These are phyloP conservation scores for Ustilago bromivora DNA, from an alignment of 1,284 basidiomycete species.

Conservation along the genomic window DNA sequence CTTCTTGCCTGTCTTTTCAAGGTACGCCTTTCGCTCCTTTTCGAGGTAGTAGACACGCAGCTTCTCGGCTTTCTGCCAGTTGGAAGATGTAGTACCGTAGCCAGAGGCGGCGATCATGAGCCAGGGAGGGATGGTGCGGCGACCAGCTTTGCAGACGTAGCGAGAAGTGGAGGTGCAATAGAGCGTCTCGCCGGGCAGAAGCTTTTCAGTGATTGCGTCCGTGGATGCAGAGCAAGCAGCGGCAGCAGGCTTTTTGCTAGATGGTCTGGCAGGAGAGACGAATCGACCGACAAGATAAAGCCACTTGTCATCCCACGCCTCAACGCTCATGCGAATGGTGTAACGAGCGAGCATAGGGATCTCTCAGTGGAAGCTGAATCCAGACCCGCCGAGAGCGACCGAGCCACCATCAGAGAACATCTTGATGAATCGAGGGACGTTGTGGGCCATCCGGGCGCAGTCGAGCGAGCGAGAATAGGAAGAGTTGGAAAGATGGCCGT, in stretches of 20 bases:
- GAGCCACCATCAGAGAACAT: conserved; percentile 52
- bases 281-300: conserved; percentile 53
- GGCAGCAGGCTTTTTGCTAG: not conserved
- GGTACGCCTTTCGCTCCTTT: conserved; percentile 20
- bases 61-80: conserved; percentile 59
- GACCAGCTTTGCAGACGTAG: conserved; percentile 56
- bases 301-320: conserved; percentile 64
- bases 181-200: conserved; percentile 37
- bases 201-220: conserved; percentile 12
- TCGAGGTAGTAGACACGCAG: conserved; percentile 40
- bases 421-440: conserved; percentile 41
- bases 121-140: conserved; percentile 63
- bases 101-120: conserved; percentile 57
- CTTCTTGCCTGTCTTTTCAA: conserved; percentile 28
- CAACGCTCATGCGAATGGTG: conserved; percentile 44
- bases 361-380: conserved; percentile 57
- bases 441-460: conserved; percentile 42
- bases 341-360: conserved; percentile 52
- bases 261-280: conserved; percentile 18
- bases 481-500: conserved; percentile 56
- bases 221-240: conserved; percentile 1
- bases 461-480: conserved; percentile 55
- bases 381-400: conserved; percentile 47
- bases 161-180: conserved; percentile 58
- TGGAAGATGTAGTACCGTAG: conserved; percentile 52